Evolutionary conservation across 1,284 basidiomycete genomes (phyloP), one percentile per base, ranked within the genome.

Genomic region (Ceratobasidium sp.): DNA sequence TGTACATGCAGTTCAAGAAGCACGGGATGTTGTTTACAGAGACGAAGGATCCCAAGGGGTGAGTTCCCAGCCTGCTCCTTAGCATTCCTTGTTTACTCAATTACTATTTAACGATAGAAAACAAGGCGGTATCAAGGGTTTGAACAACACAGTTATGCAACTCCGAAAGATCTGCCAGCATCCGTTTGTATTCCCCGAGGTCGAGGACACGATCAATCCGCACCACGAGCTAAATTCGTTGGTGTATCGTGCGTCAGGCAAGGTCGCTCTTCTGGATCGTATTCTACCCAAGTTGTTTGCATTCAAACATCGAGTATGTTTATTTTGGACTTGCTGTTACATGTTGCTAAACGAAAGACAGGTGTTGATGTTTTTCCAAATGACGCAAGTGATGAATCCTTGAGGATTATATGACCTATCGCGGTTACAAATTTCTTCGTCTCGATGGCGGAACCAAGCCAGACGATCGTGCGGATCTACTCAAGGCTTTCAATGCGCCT

Each of bases 331-430:
- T 18, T 62, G 30, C 3, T 50, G 23, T 18, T 30, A 18, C 36
- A 46, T 26, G 60, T 53, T 0, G 50, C 64, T 43, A 59, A 69
- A 8, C 46, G 4, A 69, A 69, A 23, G 65, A 0, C 73, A 92
- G 90, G 96, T 98, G 34, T 89, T 99, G 74, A 98, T 99, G 80
- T 98, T 98, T 89, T 98, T 98, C 91, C 97, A 99, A 82, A 98
- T 98, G 97, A 98, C 97, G 8, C 89, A 96, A 78, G 96, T 98
- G 80, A 98, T 99, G 97, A 96, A 98, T 99, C 80, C 97, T 99
- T 88, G 96, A 97, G 79, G 97, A 99, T 80, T 99, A 98, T 80
- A 84, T 98, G 80, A 93, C 93, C 79, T 92, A 92, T 85, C 90
- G 92, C 83, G 88, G 88, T 21, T 96, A 90, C 87, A 92, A 94